Base-by-base conservation (phyloP, 768 basidiomycete genomes). In the Lactarius quietus region DNA sequence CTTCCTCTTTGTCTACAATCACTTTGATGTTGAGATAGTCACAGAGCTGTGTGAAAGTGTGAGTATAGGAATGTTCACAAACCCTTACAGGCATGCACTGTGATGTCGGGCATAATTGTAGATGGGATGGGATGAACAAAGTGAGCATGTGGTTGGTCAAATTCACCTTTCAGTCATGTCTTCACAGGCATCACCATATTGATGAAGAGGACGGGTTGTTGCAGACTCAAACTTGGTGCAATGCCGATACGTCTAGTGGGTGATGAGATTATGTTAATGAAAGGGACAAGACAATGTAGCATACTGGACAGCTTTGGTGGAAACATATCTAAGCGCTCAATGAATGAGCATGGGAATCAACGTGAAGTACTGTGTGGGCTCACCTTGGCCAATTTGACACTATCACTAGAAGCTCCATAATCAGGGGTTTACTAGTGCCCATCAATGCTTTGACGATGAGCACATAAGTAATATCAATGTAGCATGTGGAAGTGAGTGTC, bases 351-450 rank as follows among this genome's bases (percentile, higher is more conserved):
- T 53, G 61, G 28, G 26, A 33, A 38, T 53, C 8, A 18, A 55
- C 7, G 10, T 15, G 8, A 51, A 57, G 35, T 56, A 23, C 56
- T 39, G 17, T 8, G 14, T 36, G 29, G 38, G 77, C 86, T 53
- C 66, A 89, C 91, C 88, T 84, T 70, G 89, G 89, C 92, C 92
- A 93, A 70, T 93, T 93, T 6, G 92, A 92, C 39, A 94, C 80
- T 53, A 91, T 86, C 20, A 93, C 82, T 20, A 92, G 92, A 31
- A 94, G 76, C 33, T 92, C 89, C 80, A 92, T 83, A 23, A 82
- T 77, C 17, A 93, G 71, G 38, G 85, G 83, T 56, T 83, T 78
- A 6, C 85, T 85, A 6, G 83, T 83, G 43, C 87, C 90, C 77
- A 92, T 83, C 57, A 90, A 80, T 1, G 92, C 93, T 74, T 86